These are phyloP conservation scores for Ceriops zippeliana DNA, from an alignment of 345 rosid genomes.

Conservation along the genomic window DNA sequence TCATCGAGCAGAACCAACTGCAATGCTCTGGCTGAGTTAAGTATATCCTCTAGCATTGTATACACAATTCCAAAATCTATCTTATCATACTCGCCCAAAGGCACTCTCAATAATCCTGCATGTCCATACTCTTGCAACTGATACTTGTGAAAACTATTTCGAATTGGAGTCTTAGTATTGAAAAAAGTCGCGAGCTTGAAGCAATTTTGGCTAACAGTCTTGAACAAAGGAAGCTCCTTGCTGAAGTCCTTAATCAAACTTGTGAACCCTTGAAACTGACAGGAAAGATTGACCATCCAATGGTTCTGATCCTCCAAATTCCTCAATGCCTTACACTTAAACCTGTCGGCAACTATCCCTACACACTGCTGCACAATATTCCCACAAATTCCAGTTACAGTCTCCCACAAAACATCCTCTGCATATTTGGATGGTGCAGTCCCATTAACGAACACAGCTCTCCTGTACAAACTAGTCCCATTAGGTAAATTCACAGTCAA, in stretches of 20 bases:
- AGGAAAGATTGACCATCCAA: slow-evolving; percentile 96
- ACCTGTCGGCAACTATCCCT: slow-evolving; percentile 91
- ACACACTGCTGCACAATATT: slow-evolving; percentile 82
- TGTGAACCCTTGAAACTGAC: slow-evolving; percentile 80
- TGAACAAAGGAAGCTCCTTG: slow-evolving; percentile 78
- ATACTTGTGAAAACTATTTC: slow-evolving; percentile 65
- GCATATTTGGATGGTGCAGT: slow-evolving; percentile 72
- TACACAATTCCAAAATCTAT: slow-evolving; percentile 48
- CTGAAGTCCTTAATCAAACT: slow-evolving; percentile 72
- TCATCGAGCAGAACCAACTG: slow-evolving; percentile 72
- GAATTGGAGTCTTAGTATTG: slow-evolving; percentile 57
- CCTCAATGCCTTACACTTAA: slow-evolving; percentile 74
- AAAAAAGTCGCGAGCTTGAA: slow-evolving; percentile 66
- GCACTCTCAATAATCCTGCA: slow-evolving; percentile 56
- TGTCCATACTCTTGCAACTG: slow-evolving; percentile 76
- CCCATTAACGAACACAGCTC: slow-evolving; percentile 67
- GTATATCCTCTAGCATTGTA: slow-evolving; percentile 71
- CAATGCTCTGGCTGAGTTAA: slow-evolving; percentile 65
- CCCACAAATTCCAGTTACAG: slow-evolving; percentile 73
- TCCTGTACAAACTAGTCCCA: slow-evolving; percentile 83
- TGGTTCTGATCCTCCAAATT: slow-evolving; percentile 81
- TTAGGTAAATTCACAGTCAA: slow-evolving; percentile 91
- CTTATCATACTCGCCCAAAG: slow-evolving; percentile 46
- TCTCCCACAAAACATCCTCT: slow-evolving; percentile 85
- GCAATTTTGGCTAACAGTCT: slow-evolving; percentile 55